Percentiles rank a stretch among this genome's conserved stretches.
Evolutionary conservation across 1,284 basidiomycete genomes (phyloP).

Genomic region (Abortiporus biennis): DNA sequence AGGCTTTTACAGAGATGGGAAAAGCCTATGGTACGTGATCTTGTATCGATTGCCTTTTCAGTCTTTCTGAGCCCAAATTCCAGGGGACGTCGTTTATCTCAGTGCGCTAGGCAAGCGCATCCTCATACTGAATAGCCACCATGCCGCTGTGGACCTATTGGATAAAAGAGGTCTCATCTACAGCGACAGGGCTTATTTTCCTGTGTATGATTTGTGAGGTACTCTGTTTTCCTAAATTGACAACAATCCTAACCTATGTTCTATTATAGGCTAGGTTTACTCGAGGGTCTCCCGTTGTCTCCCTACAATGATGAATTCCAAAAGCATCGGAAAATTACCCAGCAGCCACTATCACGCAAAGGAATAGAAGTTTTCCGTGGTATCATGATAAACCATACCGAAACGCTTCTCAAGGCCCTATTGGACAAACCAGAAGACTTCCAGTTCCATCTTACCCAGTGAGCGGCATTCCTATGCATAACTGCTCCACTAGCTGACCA

Average conservation of each 20-base stretch:
- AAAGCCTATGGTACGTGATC: background rate
- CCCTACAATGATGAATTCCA: background rate
- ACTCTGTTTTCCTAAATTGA: background rate
- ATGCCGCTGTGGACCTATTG: constrained; percentile 41
- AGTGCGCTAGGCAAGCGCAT: constrained; percentile 22
- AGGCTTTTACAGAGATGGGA: background rate
- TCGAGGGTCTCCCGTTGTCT: background rate
- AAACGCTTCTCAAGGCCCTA: background rate
- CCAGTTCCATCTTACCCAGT: no score
- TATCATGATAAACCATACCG: background rate
- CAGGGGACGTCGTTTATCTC: constrained; percentile 12
- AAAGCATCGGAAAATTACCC: background rate
- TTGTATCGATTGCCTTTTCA: background rate
- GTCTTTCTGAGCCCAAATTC: background rate
- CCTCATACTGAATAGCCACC: constrained; percentile 21
- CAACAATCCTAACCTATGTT: background rate
- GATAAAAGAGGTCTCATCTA: constrained; percentile 42
- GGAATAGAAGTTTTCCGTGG: background rate
- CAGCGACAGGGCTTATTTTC: constrained; percentile 26
- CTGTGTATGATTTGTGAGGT: background rate
- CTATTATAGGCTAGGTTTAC: background rate
- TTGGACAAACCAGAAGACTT: background rate
- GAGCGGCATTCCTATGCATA: background rate
- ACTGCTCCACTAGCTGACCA: background rate
- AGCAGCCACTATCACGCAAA: background rate